Evolutionary conservation across 345 rosid genomes (phyloP), one percentile per base, ranked within the genome.

Genomic region (Mangifera indica): DNA sequence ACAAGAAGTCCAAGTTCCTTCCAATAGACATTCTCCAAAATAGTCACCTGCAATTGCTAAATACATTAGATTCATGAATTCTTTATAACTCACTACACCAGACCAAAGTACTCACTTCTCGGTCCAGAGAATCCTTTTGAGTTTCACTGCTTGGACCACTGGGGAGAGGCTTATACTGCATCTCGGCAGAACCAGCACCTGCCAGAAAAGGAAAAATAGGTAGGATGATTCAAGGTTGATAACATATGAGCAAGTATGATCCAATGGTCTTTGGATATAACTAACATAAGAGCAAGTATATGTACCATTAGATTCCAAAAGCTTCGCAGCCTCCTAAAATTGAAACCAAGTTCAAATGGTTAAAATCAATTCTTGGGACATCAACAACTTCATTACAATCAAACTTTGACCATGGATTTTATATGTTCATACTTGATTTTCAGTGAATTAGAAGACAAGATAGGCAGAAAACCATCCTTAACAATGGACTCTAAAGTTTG

Each of bases 1-100:
- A 82, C 66, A 25, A 85, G 86, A 25, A 82, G 81, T 73, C 80
- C 84, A 34, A 85, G 72, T 68, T 82, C 86, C 78, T 71, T 78
- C 88, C 88, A 85, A 57, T 56, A 72, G 26, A 85, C 76, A 52
- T 85, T 85, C 63, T 78, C 77, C 11, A 78, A 40, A 62, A 85
- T 63, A 17, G 78, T 29, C 49, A 74, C 86, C 88, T 85, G 81
- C 42, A 11, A 49, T 12, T 40, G 25, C 60, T 32, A 51, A 53
- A 59, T 13, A 61, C 11, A 52, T 75, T 15, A 67, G 64, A 58
- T 70, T 17, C 22, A 18, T 37, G 53, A 59, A 66, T 54, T 20
- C 63, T 54, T 25, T 15, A 57, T 55, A 69, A 2, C 37, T 74
- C 34, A 48, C 29, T 67, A 63, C 29, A 22, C 49, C 37, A 62